Base-by-base conservation (phyloP, 768 basidiomycete species). In the Trichaptum fuscoviolaceum region DNA sequence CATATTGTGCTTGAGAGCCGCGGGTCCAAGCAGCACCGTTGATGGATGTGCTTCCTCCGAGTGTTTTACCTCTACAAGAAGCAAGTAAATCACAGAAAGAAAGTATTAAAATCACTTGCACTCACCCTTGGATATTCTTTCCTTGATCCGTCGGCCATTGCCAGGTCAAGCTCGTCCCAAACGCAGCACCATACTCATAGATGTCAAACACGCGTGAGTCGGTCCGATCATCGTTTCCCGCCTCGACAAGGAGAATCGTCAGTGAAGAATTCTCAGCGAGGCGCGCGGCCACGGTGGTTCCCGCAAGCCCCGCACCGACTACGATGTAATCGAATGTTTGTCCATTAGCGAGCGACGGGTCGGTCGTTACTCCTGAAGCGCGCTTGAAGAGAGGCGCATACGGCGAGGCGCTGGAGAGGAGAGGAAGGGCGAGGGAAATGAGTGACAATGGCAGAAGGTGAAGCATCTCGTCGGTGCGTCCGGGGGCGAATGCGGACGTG, bases 171-270 rank as follows among this genome's bases (percentile, higher is more conserved):
- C 78, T 74, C 20, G 77, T 75, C 5, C 75, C 77, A 67, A 83
- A 80, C 20, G 81, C 81, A 30, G 75, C 71, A 7, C 77, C 74
- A 69, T 81, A 85, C 34, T 74, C 69, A 67, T 83, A 81, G 23
- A 84, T 77, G 65, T 85, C 82, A 65, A 80, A 83, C 0, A 85
- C 78, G 15, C 76, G 72, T 1, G 80, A 74, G 68, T 84, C 79
- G 6, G 74, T 73, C 25, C 83, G 77, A 68, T 83, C 73, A 68
- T 84, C 84, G 7, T 73, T 76, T 0, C 85, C 85, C 2, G 81
- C 85, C 71, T 87, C 85, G 59, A 87, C 76, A 66, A 85, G 72
- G 4, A 85, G 76, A 0, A 87, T 79, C 10, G 79, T 77, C 57
- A 79, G 72, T 0, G 71, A 67, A 4, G 79, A 69, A 64, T 84